Conservation (phyloP, 164 flowering plant species). For the Vitis rotundifolia region DNA sequence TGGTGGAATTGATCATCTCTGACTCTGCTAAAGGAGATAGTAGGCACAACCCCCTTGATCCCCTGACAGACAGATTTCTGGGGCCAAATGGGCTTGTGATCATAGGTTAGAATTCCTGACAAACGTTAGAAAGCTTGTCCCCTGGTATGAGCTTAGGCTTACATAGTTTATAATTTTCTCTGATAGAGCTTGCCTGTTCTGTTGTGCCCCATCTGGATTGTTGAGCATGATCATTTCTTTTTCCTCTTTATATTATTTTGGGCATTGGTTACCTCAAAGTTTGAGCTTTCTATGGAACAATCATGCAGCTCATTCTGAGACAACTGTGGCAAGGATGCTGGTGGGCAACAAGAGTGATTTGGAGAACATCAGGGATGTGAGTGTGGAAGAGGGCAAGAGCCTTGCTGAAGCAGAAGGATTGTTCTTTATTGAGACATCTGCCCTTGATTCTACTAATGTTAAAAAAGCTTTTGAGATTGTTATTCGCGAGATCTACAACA, state of each 20-base stretch:
- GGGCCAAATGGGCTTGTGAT: too few relatives aligned
- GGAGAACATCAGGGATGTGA: constrained; percentile 17
- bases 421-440: constrained; percentile 44
- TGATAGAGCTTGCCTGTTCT: too few relatives aligned
- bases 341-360: constrained; percentile 24
- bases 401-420: constrained; percentile 34
- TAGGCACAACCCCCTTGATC: too few relatives aligned
- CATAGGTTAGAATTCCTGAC: too few relatives aligned
- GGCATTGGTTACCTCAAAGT: not conserved
- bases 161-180: too few relatives aligned
- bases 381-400: constrained; percentile 22
- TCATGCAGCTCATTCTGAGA: constrained; percentile 23
- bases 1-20: too few relatives aligned
- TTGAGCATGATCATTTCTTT: not conserved
- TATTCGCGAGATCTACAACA: constrained; percentile 30
- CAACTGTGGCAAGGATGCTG: constrained; percentile 21
- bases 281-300: not conserved
- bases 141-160: too few relatives aligned
- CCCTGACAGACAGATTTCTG: too few relatives aligned
- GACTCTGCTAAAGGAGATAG: too few relatives aligned
- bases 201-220: too few relatives aligned
- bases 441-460: constrained; percentile 34
- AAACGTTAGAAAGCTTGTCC: too few relatives aligned
- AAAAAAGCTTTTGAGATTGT: constrained; percentile 35
- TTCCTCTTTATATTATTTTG: not conserved